These are phyloP conservation scores for Sphaceloma murrayae DNA, from an alignment of 2,329 filamentous ascomycete genomes.

Conservation along the genomic window DNA sequence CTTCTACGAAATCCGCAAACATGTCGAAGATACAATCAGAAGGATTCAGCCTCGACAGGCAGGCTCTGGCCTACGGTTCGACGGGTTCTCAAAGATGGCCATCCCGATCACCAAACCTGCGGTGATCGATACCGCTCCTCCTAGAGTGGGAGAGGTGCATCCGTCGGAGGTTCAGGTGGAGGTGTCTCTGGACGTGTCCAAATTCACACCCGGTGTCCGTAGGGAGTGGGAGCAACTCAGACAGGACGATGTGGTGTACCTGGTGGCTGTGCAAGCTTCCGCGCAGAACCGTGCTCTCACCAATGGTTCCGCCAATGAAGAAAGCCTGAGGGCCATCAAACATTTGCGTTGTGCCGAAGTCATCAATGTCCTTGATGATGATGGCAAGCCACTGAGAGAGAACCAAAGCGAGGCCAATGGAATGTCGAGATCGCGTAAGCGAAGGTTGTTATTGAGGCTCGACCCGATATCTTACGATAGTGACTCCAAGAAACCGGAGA, in stretches of 20 bases:
- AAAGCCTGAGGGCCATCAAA: slow-evolving; percentile 47
- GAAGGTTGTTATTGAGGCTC: slow-evolving; percentile 69
- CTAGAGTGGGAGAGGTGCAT: slow-evolving; percentile 70
- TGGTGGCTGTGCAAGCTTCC: slow-evolving; percentile 61
- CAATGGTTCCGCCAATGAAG: slow-evolving; percentile 46
- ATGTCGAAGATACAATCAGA: slow-evolving; percentile 74
- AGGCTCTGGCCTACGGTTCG: slow-evolving; percentile 60
- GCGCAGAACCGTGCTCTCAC: slow-evolving; percentile 40
- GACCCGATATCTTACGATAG: slow-evolving; percentile 68
- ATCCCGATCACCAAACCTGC: slow-evolving; percentile 76
- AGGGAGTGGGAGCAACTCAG: slow-evolving; percentile 84
- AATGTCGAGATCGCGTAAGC: slow-evolving; percentile 45
- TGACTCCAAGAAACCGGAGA: slow-evolving; percentile 57
- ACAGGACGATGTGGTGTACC: slow-evolving; percentile 80
- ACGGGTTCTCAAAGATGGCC: slow-evolving; percentile 86
- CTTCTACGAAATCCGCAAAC: slow-evolving; percentile 86
- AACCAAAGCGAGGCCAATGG: slow-evolving; percentile 54
- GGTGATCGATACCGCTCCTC: slow-evolving; percentile 74
- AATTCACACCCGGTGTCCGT: slow-evolving; percentile 64
- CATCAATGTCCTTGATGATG: slow-evolving; percentile 76
- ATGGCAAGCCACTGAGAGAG: slow-evolving; percentile 58
- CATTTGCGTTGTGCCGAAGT: slow-evolving; percentile 75
- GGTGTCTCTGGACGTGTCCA: slow-evolving; percentile 71
- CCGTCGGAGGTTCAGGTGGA: slow-evolving; percentile 83
- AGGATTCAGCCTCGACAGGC: slow-evolving; percentile 62